phyloP scores from a whole-genome alignment of 495 filamentous ascomycete genomes.

The Staphylotrichum longicolle region DNA sequence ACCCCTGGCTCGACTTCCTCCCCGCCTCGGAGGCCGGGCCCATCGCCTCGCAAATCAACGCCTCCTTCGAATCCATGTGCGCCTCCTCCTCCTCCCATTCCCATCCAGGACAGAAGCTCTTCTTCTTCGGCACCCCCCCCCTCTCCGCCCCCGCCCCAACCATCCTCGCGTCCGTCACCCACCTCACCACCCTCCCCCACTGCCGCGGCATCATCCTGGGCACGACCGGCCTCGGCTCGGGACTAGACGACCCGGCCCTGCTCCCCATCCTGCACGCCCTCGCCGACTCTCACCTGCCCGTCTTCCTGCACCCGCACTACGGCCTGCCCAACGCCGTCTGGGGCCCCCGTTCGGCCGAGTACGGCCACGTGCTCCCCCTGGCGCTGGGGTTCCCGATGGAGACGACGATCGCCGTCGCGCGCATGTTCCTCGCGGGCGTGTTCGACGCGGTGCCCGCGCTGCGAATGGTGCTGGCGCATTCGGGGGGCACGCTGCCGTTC shows the following conservation, averaged over 20 bases:
- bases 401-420: conserved; percentile 84
- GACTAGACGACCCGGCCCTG: conserved; percentile 74
- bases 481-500: conserved; percentile 85
- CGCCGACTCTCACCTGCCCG: conserved; percentile 56
- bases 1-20: conserved; percentile 94
- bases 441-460: conserved; percentile 76
- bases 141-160: conserved; percentile 58
- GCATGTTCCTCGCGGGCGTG: conserved; percentile 81
- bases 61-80: conserved; percentile 72
- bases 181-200: conserved; percentile 59
- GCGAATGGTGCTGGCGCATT: conserved; percentile 78
- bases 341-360: conserved; percentile 61
- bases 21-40: conserved; percentile 56
- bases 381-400: conserved; percentile 90
- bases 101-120: conserved; percentile 57
- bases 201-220: conserved; percentile 86
- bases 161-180: conserved; percentile 64
- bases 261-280: conserved; percentile 69
- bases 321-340: conserved; percentile 78
- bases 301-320: conserved; percentile 95
- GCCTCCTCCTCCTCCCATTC: conserved; percentile 17
- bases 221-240: conserved; percentile 74
- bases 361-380: conserved; percentile 86
- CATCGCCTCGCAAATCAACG: conserved; percentile 67
- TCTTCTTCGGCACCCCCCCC: conserved; percentile 78